Evolutionary conservation across 2,329 filamentous ascomycete genomes (phyloP).

Genomic region (Dactylellina haptotyla): DNA sequence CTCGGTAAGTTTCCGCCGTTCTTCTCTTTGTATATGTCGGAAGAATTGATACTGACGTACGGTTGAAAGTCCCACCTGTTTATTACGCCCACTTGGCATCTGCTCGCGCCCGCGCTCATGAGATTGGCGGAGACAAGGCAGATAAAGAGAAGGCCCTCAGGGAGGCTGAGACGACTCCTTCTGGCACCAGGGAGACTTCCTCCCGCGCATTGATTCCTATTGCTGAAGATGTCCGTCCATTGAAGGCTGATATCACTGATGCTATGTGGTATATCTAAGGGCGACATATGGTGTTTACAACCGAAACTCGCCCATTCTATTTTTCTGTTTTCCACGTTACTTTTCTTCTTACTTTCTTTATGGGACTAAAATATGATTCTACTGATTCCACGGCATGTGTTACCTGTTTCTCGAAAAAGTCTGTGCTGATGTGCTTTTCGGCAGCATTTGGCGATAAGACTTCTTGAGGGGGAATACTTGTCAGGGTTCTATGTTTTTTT

Average conservation of each 20-base stretch:
- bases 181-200: constrained; percentile 14
- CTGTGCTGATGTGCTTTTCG: not conserved
- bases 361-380: too few species aligned
- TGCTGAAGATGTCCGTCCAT: constrained; percentile 35
- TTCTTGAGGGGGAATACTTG: too few species aligned
- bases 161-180: constrained; percentile 34
- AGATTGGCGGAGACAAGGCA: constrained; percentile 60
- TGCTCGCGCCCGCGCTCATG: constrained; percentile 79
- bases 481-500: too few species aligned
- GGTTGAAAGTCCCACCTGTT: constrained; percentile 73
- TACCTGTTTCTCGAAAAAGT: not conserved
- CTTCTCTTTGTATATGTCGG: not conserved
- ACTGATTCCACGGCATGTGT: too few species aligned
- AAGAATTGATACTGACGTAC: constrained; percentile 8
- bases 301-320: too few species aligned
- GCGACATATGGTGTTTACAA: not conserved
- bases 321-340: not conserved
- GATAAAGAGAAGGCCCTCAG: constrained; percentile 58
- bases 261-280: constrained; percentile 51
- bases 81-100: constrained; percentile 96
- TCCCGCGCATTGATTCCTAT: not conserved
- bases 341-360: not conserved
- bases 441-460: too few species aligned
- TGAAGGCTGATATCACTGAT: constrained; percentile 21
- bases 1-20: constrained; percentile 64